Evolutionary conservation across 192 early-diverging fungal species (phyloP).

Genomic region (Dissophora ornata): DNA sequence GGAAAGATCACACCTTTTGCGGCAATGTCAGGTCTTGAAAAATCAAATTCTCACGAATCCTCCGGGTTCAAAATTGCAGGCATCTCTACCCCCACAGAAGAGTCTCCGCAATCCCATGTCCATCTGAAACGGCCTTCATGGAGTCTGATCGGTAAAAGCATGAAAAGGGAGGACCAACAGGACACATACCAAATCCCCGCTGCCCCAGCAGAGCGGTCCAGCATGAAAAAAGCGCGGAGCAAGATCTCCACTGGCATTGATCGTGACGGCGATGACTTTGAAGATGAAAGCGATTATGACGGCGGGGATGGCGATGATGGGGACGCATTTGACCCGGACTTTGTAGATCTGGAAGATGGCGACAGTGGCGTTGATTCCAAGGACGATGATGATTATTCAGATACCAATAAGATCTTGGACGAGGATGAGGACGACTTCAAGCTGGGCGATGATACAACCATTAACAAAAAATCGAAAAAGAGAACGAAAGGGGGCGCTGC

Average conservation of each 20-base stretch:
- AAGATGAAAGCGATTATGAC: conserved; percentile 19
- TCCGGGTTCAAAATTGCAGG: conserved; percentile 5
- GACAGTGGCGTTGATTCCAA: conserved; percentile 10
- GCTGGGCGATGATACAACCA: background rate
- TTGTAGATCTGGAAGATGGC: conserved; percentile 8
- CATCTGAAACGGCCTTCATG: conserved; percentile 16
- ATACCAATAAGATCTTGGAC: conserved; percentile 11
- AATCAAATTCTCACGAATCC: conserved; percentile 11
- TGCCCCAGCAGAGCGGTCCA: conserved; percentile 31
- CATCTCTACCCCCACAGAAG: conserved; percentile 1
- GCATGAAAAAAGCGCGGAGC: conserved; percentile 34
- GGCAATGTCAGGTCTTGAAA: conserved; percentile 51
- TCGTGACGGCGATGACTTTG: conserved; percentile 49
- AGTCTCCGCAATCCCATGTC: conserved; percentile 27
- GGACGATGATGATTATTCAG: conserved; percentile 20
- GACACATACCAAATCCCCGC: background rate
- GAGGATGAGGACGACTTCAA: conserved; percentile 30
- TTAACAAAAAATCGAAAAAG: background rate
- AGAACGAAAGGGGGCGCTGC: conserved; percentile 23
- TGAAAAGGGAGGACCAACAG: background rate
- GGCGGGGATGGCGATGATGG: conserved; percentile 61
- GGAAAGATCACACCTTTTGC: conserved; percentile 78
- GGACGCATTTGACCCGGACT: conserved; percentile 50
- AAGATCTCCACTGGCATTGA: conserved; percentile 30
- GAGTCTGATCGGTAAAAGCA: conserved; percentile 40